Evolutionary conservation across 257 asterid species (phyloP).

Genomic region (Cinchona pubescens): DNA sequence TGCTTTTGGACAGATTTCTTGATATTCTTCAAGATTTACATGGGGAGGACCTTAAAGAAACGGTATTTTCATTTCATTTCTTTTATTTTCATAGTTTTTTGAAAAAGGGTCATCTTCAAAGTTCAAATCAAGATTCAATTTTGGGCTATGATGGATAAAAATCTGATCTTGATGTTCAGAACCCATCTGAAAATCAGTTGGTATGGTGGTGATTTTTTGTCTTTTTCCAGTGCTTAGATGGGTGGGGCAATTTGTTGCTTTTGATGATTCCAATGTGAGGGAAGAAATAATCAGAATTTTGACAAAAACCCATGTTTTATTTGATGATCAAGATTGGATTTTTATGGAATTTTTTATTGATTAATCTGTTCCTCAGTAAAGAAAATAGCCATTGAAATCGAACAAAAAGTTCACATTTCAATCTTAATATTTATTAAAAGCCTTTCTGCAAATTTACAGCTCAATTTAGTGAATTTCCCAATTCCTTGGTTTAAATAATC

Average conservation of each 20-base stretch:
- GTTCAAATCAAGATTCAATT: background rate
- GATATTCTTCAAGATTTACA: slow-evolving; percentile 51
- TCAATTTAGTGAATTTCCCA: background rate
- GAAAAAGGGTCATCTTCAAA: background rate
- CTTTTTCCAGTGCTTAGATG: background rate
- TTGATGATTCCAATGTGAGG: slow-evolving; percentile 6
- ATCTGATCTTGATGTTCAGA: slow-evolving; percentile 16
- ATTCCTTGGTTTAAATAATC: background rate
- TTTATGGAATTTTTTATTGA: slow-evolving; percentile 3
- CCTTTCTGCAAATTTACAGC: background rate
- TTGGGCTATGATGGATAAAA: background rate
- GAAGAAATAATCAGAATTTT: background rate
- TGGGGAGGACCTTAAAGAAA: slow-evolving; percentile 46
- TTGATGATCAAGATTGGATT: slow-evolving; percentile 8
- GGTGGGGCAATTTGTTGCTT: slow-evolving; percentile 7
- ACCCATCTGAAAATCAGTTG: background rate
- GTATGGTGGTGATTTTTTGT: background rate
- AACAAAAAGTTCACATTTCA: background rate
- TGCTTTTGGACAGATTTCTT: slow-evolving; percentile 48
- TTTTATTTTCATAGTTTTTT: background rate
- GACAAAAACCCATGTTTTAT: background rate
- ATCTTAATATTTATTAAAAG: background rate
- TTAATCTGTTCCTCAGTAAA: background rate
- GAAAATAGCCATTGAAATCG: background rate
- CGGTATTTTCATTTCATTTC: slow-evolving; percentile 23